Base-by-base conservation (phyloP, 2,329 filamentous ascomycete genomes). In the Clonostachys sp. region DNA sequence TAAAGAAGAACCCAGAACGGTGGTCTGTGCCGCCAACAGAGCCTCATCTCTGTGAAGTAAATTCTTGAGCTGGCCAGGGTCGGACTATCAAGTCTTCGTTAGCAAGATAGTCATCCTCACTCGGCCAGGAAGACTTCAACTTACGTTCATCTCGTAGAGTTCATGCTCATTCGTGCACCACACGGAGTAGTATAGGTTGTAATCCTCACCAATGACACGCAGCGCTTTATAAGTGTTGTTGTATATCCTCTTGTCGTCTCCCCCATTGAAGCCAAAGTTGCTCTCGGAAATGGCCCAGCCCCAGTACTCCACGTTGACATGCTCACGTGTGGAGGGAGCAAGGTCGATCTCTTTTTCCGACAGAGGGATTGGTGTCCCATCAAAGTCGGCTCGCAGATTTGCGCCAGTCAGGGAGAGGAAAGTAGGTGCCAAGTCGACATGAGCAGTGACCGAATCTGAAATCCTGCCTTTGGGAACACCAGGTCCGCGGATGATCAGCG, bases 81-180 rank as follows among this genome's bases (percentile, higher is more conserved):
- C 36, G 12, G 14, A n/a, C 36, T 39, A 39, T n/a, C 4, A 3
- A n/a, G 24, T 2, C 24, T 30, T 30, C 24, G 34, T 35, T n/a
- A 57, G 43, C 7, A 56, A 48, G 44, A 47, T 68, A 65, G 3
- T 73, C 75, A 50, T 79, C 77, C 18, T 65, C 67, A 71, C 76
- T 46, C 36, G 20, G 12, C 50, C 7, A 7, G 20, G 12, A 41
- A 34, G 34, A 42, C 20, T 30, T 33, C 36, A 24, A n/a, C 48
- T 30, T 45, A 45, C 77, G 50, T 66, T 73, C 20, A 83, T 55
- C 51, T 85, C 74, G 55, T 85, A 86, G 3, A 83, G 69, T 60
- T 86, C 81, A 46, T 78, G 74, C 55, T 84, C 81, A 50, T 79
- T 78, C n/a, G 65, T 83, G 60, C 83, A 86, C 81, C 82, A 86